A percentile compares a stretch with the other conserved stretches of the same genome.
Evolutionary conservation across 352 stramenopile species (phyloP).

Genomic region (Phytophthora agathidicida): DNA sequence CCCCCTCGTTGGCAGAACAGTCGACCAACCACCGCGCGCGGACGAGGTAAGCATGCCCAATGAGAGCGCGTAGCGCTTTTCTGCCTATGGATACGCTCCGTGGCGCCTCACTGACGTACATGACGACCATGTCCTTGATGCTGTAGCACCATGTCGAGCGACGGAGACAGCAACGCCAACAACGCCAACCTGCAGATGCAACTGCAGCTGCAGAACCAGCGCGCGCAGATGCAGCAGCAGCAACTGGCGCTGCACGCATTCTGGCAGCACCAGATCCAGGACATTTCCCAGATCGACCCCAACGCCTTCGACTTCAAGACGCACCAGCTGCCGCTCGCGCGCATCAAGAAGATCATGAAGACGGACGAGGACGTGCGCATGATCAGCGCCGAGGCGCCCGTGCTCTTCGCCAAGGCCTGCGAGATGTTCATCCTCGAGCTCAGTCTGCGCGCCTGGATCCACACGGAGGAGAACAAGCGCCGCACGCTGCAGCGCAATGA

Average conservation of each 20-base stretch:
- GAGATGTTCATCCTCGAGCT: constrained; percentile 95
- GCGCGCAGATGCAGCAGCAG: constrained; percentile 89
- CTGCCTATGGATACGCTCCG: constrained; percentile 69
- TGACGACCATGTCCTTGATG: constrained; percentile 3
- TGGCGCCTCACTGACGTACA: constrained; percentile 13
- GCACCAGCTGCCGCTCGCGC: constrained; percentile 91
- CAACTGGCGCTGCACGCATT: constrained; percentile 87
- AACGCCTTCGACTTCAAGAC: constrained; percentile 89
- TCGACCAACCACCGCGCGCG: constrained; percentile 36
- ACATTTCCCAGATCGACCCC: constrained; percentile 89
- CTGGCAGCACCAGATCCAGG: constrained; percentile 88
- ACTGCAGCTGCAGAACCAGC: constrained; percentile 86
- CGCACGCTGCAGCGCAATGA: constrained; percentile 92
- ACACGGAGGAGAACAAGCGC: constrained; percentile 94
- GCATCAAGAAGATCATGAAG: constrained; percentile 97
- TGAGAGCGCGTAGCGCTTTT: constrained; percentile 72
- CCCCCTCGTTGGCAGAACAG: constrained; percentile 22
- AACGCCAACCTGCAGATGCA: constrained; percentile 82
- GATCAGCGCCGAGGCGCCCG: constrained; percentile 93
- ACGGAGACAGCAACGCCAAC: constrained; percentile 46
- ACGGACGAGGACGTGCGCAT: constrained; percentile 94
- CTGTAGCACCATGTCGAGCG: constrained; percentile 52
- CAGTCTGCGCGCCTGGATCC: constrained; percentile 87
- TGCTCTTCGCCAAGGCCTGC: constrained; percentile 94
- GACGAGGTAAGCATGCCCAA: constrained; percentile 54